Conservation (phyloP, 257 asterid species). For the Nicotiana noctiflora region DNA sequence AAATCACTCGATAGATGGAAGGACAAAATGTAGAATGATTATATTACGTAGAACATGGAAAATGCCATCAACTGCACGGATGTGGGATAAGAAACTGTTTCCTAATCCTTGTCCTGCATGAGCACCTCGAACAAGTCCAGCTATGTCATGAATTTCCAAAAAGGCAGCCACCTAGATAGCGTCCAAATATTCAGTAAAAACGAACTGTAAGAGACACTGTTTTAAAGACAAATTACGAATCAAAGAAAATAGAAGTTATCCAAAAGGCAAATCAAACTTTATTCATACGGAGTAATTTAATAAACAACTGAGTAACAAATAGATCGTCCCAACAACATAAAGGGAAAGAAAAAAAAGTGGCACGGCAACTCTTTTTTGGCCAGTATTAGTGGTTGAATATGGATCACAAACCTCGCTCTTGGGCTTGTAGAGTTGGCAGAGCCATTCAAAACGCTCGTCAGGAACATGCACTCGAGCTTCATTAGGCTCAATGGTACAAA, state of each 20-base stretch:
- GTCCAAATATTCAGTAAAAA: neutral
- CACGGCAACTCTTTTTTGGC: neutral
- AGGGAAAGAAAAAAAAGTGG: neutral
- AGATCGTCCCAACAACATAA: neutral
- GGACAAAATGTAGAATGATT: neutral
- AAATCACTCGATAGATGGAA: neutral
- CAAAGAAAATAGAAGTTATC: neutral
- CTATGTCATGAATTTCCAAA: conserved; percentile 93
- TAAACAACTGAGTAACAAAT: neutral
- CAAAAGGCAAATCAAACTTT: neutral
- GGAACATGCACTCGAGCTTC: conserved; percentile 95
- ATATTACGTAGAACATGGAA: conserved; percentile 91
- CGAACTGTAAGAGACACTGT: neutral
- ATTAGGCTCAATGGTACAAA: conserved; percentile 96
- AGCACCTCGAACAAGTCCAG: conserved; percentile 98
- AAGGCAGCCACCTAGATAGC: conserved; percentile 77
- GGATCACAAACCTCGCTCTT: conserved; percentile 71
- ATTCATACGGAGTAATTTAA: neutral
- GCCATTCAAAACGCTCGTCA: conserved; percentile 96
- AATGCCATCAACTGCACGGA: conserved; percentile 98
- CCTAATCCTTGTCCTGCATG: conserved; percentile 98
- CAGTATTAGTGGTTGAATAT: neutral
- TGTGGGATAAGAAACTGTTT: conserved; percentile 91
- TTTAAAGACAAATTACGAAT: neutral
- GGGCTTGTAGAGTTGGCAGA: conserved; percentile 79